Base-by-base conservation (phyloP, 352 stramenopile species). In the Globisporangium canariense region DNA sequence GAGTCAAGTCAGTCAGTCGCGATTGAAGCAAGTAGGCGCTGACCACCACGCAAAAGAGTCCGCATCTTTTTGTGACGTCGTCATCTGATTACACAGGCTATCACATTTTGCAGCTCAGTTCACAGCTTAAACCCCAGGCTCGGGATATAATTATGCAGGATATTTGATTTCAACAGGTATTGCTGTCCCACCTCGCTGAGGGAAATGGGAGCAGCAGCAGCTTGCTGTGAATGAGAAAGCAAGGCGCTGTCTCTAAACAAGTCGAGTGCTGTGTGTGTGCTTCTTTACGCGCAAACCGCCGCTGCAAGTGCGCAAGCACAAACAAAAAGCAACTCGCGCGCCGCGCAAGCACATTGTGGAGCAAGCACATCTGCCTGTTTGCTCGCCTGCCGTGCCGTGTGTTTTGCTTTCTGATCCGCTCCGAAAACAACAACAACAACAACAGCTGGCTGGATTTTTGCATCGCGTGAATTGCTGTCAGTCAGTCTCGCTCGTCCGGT, bases 371-470 rank as follows among this genome's bases (percentile, higher is more conserved):
- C 28, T 58, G 28, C n/a, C 14, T 43, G 6, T 25, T 53, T 40
- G 54, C 20, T 14, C 36, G 13, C 11, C 25, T 28, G 25, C 25
- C 25, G 25, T 28, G 25, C 25, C 25, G 30, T 32, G 11, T 18
- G 25, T 25, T 34, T 59, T 34, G 58, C 45, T 53, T 41, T 63
- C 46, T 58, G 51, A 58, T 58, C 51, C 51, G 28, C 32, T 36
- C 32, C 32, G 32, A 36, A 36, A 58, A 10, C 34, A 34, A 11
- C 8, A 57, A n/a, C 34, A 30, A 9, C 36, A 57, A 25, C 36
- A 58, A 41, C 51, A 58, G 20, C 51, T 36, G 40, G 52, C 52
- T 58, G 52, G 52, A 58, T 58, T 58, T 46, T 41, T 28, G 38
- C 7, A 36, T 32, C 46, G 18, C 8, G 46, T 32, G 46, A 16